These are phyloP conservation scores for Apiotrichum gracile DNA, from an alignment of 1,284 basidiomycete genomes.

Conservation along the genomic window DNA sequence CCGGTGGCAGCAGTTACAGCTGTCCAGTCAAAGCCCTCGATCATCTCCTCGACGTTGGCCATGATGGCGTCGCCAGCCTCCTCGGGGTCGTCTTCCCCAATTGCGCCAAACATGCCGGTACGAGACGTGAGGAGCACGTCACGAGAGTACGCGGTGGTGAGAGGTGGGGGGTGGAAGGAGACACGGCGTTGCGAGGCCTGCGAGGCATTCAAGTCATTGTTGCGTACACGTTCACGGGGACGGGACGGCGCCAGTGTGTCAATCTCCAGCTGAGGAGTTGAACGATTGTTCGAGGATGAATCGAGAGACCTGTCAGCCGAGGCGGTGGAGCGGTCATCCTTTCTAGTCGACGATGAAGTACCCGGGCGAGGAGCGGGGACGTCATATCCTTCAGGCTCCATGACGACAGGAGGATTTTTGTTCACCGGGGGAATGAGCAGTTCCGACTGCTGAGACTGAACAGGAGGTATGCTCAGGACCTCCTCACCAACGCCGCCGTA, in stretches of 20 bases:
- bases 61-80: constrained; percentile 73
- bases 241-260: not conserved
- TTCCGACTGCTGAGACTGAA: not conserved
- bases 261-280: not conserved
- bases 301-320: not conserved
- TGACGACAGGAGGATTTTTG: not conserved
- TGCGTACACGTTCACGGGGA: not conserved
- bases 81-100: constrained; percentile 53
- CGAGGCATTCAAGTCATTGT: not conserved
- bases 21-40: constrained; percentile 96
- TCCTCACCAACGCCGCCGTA: not conserved
- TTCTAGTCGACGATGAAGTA: not conserved
- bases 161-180: constrained; percentile 43
- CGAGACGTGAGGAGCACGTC: constrained; percentile 62
- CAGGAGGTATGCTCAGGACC: not conserved
- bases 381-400: not conserved
- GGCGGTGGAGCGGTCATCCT: not conserved
- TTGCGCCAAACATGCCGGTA: constrained; percentile 33
- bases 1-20: constrained; percentile 32
- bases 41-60: constrained; percentile 92
- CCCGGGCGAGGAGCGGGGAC: not conserved
- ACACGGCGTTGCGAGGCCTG: constrained; percentile 25
- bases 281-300: not conserved
- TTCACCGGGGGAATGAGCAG: not conserved
- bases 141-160: constrained; percentile 45